These are phyloP conservation scores for Phytophthora fragariae DNA, from an alignment of 352 stramenopile species.

Conservation along the genomic window DNA sequence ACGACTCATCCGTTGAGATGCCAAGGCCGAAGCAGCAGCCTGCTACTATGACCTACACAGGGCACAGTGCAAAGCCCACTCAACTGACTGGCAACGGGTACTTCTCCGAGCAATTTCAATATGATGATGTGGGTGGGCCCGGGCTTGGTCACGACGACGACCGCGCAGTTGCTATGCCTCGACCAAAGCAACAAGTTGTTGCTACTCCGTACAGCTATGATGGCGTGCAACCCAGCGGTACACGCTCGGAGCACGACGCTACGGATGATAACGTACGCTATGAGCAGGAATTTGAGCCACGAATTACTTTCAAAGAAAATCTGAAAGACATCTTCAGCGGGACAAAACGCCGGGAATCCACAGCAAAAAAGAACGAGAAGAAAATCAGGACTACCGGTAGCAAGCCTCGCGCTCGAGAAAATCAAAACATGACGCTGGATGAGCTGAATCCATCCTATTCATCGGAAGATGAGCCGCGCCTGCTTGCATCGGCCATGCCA, in stretches of 20 bases:
- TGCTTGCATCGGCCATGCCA: constrained; percentile 19
- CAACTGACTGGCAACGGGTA: constrained; percentile 28
- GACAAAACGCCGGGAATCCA: constrained; percentile 34
- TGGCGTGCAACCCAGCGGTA: constrained; percentile 2
- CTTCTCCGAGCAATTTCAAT: constrained; percentile 44
- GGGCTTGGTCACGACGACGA: constrained; percentile 40
- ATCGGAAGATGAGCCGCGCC: constrained; percentile 34
- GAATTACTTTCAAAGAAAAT: constrained; percentile 43
- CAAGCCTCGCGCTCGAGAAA: constrained; percentile 24
- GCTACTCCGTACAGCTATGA: constrained; percentile 22
- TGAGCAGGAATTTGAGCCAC: constrained; percentile 27
- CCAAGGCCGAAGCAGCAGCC: constrained; percentile 29
- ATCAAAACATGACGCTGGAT: constrained; percentile 44
- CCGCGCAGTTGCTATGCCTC: constrained; percentile 34
- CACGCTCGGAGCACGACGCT: constrained; percentile 1
- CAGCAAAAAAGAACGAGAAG: constrained; percentile 18
- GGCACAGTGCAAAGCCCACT: constrained; percentile 20
- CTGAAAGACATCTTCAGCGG: constrained; percentile 49
- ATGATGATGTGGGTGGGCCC: constrained; percentile 34
- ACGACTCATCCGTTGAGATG: constrained; percentile 30
- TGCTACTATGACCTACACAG: not conserved
- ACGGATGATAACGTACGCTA: not conserved
- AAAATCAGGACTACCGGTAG: constrained; percentile 2
- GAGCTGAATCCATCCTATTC: constrained; percentile 42
- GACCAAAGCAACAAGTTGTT: constrained; percentile 24